Conservation (phyloP, 441 rosid species). For the Manihot esculenta region DNA sequence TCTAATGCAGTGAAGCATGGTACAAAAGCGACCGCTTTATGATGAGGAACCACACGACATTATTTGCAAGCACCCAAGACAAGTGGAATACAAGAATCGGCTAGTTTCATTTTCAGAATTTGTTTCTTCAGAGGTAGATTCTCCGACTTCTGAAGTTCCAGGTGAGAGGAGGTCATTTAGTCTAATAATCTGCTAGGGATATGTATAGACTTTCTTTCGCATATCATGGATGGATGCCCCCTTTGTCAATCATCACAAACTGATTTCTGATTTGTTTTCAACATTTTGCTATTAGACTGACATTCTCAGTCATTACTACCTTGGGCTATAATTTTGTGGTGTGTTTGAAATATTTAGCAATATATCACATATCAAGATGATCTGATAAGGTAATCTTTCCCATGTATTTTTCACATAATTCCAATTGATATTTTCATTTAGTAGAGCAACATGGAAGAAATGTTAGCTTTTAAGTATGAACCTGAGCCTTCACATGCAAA, state of each 20-base stretch:
- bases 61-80: slow-evolving; percentile 44
- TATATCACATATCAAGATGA: too few species aligned
- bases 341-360: too few species aligned
- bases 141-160: slow-evolving; percentile 19
- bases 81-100: slow-evolving; percentile 27
- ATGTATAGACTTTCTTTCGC: neutral
- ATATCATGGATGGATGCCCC: neutral
- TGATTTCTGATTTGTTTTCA: neutral
- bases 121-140: slow-evolving; percentile 23
- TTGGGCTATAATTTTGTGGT: too few species aligned
- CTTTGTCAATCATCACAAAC: neutral
- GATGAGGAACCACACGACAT: slow-evolving; percentile 36
- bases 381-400: too few species aligned
- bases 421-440: too few species aligned
- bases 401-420: too few species aligned
- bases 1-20: slow-evolving; percentile 41
- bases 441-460: too few species aligned
- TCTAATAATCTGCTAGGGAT: neutral
- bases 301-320: neutral
- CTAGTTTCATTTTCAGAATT: slow-evolving; percentile 38
- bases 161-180: slow-evolving; percentile 32
- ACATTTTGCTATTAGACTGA: neutral
- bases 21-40: slow-evolving; percentile 44
- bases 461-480: too few species aligned
- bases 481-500: too few species aligned